Evolutionary conservation across 805 yeast species (phyloP).

Genomic region (Lipomyces lipofer): DNA sequence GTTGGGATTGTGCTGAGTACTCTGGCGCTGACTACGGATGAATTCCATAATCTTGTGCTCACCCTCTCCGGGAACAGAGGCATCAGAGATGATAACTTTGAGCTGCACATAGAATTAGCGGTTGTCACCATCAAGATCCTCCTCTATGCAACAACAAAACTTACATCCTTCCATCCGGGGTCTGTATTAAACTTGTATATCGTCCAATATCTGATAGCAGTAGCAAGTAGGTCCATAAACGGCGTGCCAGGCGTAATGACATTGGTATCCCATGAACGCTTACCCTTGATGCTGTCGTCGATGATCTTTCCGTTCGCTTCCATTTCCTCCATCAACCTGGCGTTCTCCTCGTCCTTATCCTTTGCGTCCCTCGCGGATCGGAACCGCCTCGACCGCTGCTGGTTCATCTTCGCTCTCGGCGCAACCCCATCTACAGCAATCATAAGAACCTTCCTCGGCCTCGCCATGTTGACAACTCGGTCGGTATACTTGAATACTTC

Average conservation of each 20-base stretch:
- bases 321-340: constrained; percentile 56
- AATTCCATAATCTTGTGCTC: constrained; percentile 98
- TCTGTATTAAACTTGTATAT: constrained; percentile 84
- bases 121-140: background rate
- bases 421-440: constrained; percentile 99
- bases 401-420: constrained; percentile 97
- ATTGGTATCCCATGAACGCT: constrained; percentile 90
- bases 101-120: constrained; percentile 35
- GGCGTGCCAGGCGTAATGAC: constrained; percentile 99
- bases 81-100: constrained; percentile 90
- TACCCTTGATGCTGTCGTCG: constrained; percentile 70
- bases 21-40: constrained; percentile 84
- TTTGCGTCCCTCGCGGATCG: constrained; percentile 89
- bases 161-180: constrained; percentile 81
- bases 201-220: constrained; percentile 84
- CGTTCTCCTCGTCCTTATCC: constrained; percentile 70
- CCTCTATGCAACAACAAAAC: too few species aligned
- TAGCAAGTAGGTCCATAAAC: constrained; percentile 88
- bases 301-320: constrained; percentile 70
- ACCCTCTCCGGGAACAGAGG: constrained; percentile 99
- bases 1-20: constrained; percentile 85
- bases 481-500: constrained; percentile 93
- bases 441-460: constrained; percentile 89
- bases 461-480: constrained; percentile 85
- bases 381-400: constrained; percentile 91